Evolutionary conservation across 2,329 filamentous ascomycete species (phyloP), one percentile per base, ranked within the genome.

Genomic region (Fusarium sp.): DNA sequence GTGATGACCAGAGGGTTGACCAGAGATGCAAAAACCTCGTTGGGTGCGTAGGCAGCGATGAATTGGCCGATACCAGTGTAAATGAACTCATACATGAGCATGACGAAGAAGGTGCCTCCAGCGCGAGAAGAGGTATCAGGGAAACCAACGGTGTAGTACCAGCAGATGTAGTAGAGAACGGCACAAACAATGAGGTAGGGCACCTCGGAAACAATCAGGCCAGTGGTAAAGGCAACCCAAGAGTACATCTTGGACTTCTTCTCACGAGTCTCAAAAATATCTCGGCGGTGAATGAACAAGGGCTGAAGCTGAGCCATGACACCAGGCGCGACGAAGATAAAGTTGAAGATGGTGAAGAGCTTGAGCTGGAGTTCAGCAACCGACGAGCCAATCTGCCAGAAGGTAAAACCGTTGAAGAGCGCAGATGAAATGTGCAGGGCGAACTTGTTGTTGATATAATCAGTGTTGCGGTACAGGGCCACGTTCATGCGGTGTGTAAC

Each of bases 381-480:
- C 0, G 80, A 82, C 52, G 85, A 75, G 1, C 86, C 86, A 26
- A 90, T 82, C 76, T 83, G 85, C 87, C 87, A 90, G 73, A 89
- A 90, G 0, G 84, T 84, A 67, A 90, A 90, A 2, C 87, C 88
- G 72, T 87, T 89, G 78, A 89, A 88, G 1, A 90, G 81, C 0
- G 84, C 86, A 0, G 82, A 83, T 15, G 80, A 78, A 22, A 89
- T 78, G 71, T 90, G 87, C 2, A 90, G 79, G 0, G 81, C 77
- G 2, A 91, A 76, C 77, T 91, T 91, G 81, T 88, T 91, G 76
- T 88, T 87, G 57, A 90, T 77, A 67, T 93, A 92, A 53, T 90
- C 87, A 1, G 83, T 85, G 75, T 92, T 92, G 57, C 91, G 85
- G 80, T 83, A 93, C 7, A 93, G 81, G 0, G 89, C 83, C 0